Percentiles rank a stretch among this genome's conserved stretches.
Conservation (phyloP, 73 alveolate species). For the Paraurostyla sp. region DNA sequence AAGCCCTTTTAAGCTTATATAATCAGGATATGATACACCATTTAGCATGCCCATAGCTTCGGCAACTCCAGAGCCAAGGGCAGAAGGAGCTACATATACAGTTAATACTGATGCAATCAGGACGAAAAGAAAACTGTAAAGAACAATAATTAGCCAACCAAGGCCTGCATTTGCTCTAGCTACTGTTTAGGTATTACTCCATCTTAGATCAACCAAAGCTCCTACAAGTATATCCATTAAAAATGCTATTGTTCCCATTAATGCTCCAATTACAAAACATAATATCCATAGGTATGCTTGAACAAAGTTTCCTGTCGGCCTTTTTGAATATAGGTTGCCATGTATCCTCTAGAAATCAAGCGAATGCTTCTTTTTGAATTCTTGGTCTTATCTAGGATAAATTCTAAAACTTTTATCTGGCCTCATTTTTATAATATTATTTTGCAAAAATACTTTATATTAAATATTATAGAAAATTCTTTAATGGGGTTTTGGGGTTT, state of each 20-base stretch:
- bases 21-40: slow-evolving; percentile 69
- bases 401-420: slow-evolving; percentile 27
- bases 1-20: slow-evolving; percentile 25
- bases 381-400: slow-evolving; percentile 46
- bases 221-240: slow-evolving; percentile 55
- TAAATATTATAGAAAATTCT: too few relatives aligned
- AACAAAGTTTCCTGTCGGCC: slow-evolving; percentile 40
- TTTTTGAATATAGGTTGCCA: slow-evolving; percentile 35
- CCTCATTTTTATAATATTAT: too few relatives aligned
- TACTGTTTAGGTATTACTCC: slow-evolving; percentile 21
- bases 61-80: slow-evolving; percentile 79
- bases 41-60: slow-evolving; percentile 70
- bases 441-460: too few relatives aligned
- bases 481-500: too few relatives aligned
- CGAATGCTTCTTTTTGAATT: slow-evolving; percentile 47
- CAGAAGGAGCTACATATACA: slow-evolving; percentile 67
- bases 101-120: slow-evolving; percentile 26
- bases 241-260: slow-evolving; percentile 60
- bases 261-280: slow-evolving; percentile 55
- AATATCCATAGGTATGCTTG: slow-evolving; percentile 53
- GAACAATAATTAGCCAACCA: slow-evolving; percentile 45
- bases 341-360: slow-evolving; percentile 27
- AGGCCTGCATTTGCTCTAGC: slow-evolving; percentile 10
- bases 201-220: slow-evolving; percentile 1
- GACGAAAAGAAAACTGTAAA: neutral